Conservation (phyloP, 495 filamentous ascomycete genomes). For the Aspergillus baeticus region DNA sequence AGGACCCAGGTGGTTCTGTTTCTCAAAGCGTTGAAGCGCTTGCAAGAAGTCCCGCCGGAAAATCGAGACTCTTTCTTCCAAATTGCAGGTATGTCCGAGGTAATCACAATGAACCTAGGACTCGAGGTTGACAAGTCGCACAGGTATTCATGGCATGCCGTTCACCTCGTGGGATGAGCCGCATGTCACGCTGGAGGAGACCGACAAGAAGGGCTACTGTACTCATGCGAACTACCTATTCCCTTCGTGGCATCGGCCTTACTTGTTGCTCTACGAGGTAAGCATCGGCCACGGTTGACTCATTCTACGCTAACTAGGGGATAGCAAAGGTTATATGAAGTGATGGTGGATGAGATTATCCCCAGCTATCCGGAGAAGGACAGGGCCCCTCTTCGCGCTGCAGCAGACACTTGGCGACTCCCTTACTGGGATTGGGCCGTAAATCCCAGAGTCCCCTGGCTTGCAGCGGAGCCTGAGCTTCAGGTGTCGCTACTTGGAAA, state of each 20-base stretch:
- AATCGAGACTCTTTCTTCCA: not conserved
- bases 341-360: constrained; percentile 1
- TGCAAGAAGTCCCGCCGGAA: not conserved
- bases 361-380: not conserved
- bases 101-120: not conserved
- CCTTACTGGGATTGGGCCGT: constrained; percentile 5
- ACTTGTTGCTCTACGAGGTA: not conserved
- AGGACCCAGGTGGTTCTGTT: not conserved
- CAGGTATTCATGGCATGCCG: constrained; percentile 2
- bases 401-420: not conserved
- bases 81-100: not conserved
- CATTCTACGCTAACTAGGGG: not conserved
- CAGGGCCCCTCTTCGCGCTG: not conserved
- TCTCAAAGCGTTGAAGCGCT: not conserved
- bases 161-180: not conserved
- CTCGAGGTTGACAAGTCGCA: not conserved
- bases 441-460: not conserved
- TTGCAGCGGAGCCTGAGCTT: not conserved
- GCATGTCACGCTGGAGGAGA: not conserved
- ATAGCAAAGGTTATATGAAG: not conserved
- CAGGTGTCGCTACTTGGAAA: not conserved
- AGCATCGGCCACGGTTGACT: not conserved
- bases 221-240: not conserved
- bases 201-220: not conserved
- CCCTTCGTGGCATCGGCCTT: not conserved